Conservation (phyloP, 2,329 filamentous ascomycete species). For the Purpureocillium lavendulum region DNA sequence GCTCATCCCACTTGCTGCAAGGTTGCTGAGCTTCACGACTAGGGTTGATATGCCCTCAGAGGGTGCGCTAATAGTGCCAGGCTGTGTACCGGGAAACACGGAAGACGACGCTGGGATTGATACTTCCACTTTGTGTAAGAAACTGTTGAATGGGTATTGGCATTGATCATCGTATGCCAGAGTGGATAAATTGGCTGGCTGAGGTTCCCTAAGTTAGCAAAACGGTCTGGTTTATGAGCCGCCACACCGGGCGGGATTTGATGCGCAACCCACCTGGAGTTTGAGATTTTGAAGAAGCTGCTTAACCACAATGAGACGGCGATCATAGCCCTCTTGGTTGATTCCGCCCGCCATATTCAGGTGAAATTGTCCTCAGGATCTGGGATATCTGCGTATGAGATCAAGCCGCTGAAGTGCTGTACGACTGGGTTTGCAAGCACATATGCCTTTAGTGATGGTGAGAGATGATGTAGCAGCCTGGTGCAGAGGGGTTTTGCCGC, state of each 20-base stretch:
- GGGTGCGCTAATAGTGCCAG: constrained; percentile 8
- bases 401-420: too few species aligned
- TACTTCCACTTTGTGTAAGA: constrained; percentile 14
- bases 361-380: too few species aligned
- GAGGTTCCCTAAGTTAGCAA: background rate
- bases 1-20: constrained; percentile 11
- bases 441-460: too few species aligned
- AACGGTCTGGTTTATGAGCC: background rate
- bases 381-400: too few species aligned
- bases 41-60: constrained; percentile 6
- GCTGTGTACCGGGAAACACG: constrained; percentile 7
- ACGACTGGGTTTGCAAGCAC: too few species aligned
- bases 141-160: constrained; percentile 16
- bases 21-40: constrained; percentile 16
- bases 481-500: too few species aligned
- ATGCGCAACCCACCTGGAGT: constrained; percentile 5
- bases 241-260: too few species aligned
- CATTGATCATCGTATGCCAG: constrained; percentile 11
- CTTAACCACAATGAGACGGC: constrained; percentile 7
- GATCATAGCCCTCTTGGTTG: constrained; percentile 5
- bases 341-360: too few species aligned
- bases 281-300: constrained; percentile 6
- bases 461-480: too few species aligned
- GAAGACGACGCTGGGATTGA: constrained; percentile 4
- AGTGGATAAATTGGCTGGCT: constrained; percentile 8